phyloP scores from a whole-genome alignment of 495 filamentous ascomycete genomes.

The Sordaria brevicollis region DNA sequence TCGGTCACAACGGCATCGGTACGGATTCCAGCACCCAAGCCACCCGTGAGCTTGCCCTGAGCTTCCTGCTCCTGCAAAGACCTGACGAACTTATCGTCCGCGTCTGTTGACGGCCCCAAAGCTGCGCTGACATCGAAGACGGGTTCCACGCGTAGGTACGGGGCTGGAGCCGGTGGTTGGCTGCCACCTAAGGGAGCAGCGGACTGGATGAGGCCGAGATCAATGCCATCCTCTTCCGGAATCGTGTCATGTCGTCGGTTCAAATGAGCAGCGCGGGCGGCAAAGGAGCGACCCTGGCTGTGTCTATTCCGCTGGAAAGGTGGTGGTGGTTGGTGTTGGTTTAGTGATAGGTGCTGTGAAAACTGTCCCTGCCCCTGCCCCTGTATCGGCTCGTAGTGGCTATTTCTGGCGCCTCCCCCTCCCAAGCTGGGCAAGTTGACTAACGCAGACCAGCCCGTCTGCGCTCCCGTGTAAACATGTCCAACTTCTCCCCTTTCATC shows the following conservation, averaged over 20 bases:
- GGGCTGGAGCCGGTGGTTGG: constrained; percentile 3
- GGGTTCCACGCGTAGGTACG: constrained; percentile 9
- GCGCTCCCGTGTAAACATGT: constrained; percentile 4
- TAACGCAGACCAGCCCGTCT: constrained; percentile 7
- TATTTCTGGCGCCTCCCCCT: not conserved
- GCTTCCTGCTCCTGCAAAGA: constrained; percentile 34
- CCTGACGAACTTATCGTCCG: constrained; percentile 29
- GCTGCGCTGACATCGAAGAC: constrained; percentile 29
- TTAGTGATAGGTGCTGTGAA: not conserved
- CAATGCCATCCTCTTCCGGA: constrained; percentile 31
- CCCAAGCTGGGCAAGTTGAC: constrained; percentile 5
- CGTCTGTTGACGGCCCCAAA: constrained; percentile 24
- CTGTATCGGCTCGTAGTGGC: constrained; percentile 28
- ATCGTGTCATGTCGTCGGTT: constrained; percentile 27
- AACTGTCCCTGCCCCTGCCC: not conserved
- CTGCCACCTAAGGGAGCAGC: constrained; percentile 22
- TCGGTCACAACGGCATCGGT: constrained; percentile 28
- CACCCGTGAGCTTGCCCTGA: constrained; percentile 37
- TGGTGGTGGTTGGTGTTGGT: not conserved
- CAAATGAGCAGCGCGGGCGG: constrained; percentile 1
- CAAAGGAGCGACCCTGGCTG: constrained; percentile 5
- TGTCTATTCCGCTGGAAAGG: constrained; percentile 2
- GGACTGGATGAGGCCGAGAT: constrained; percentile 27
- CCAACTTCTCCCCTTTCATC: not conserved
- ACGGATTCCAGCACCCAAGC: constrained; percentile 34